Percentiles rank a stretch among this genome's conserved stretches.
Conservation (phyloP, 2,329 filamentous ascomycete genomes). For the Lachnellula suecica region DNA sequence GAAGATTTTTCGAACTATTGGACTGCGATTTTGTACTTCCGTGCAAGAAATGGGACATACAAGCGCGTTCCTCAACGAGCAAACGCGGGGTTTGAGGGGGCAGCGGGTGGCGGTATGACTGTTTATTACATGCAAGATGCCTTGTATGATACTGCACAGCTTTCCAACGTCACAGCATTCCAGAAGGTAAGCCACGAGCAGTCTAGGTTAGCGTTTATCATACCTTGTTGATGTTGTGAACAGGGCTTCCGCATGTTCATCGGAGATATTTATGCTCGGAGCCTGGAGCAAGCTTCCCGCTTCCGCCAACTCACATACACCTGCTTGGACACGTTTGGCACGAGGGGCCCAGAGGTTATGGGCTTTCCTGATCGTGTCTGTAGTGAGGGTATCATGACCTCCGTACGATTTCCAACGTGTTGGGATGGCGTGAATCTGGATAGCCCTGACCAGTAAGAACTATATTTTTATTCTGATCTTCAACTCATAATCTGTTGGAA, state of each 20-base stretch:
- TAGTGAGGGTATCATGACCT: conserved; percentile 32
- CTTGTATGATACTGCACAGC: conserved; percentile 27
- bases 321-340: conserved; percentile 38
- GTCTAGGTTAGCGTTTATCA: not conserved
- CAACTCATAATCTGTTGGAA: too few relatives aligned
- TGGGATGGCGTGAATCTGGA: conserved; percentile 22
- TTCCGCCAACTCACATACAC: conserved; percentile 45
- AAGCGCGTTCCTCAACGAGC: not conserved
- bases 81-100: not conserved
- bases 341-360: conserved; percentile 38
- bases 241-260: conserved; percentile 38
- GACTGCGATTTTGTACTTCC: not conserved
- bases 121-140: too few relatives aligned
- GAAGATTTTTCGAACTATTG: not conserved
- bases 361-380: conserved; percentile 35
- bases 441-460: conserved; percentile 17
- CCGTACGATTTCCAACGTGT: conserved; percentile 27
- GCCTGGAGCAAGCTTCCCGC: conserved; percentile 34
- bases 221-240: not conserved
- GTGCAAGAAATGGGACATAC: not conserved
- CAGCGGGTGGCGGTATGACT: not conserved
- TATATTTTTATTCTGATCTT: too few relatives aligned
- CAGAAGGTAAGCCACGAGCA: conserved; percentile 35
- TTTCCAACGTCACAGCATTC: conserved; percentile 37
- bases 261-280: conserved; percentile 38